These are phyloP conservation scores for Leptographium procerum DNA, from an alignment of 2,329 filamentous ascomycete species.

Conservation along the genomic window DNA sequence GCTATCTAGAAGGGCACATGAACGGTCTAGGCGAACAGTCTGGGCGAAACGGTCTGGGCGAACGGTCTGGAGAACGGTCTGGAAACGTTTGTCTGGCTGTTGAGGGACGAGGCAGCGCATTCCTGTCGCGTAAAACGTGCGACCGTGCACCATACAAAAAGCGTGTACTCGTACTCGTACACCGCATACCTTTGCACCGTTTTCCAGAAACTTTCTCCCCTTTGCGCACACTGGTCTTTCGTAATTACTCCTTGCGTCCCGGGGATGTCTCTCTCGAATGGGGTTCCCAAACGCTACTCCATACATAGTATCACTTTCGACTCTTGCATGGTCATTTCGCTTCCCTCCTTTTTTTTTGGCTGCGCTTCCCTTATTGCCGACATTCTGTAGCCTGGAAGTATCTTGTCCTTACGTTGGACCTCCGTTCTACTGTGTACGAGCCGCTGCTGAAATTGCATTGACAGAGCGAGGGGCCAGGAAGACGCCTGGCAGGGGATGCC, in stretches of 20 bases:
- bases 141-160: too few species aligned
- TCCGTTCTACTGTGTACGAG: too few species aligned
- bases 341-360: not conserved
- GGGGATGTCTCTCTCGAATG: not conserved
- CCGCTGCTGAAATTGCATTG: not conserved
- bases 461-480: not conserved
- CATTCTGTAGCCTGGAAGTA: not conserved
- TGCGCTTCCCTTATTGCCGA: not conserved
- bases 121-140: not conserved
- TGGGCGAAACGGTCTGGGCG: too few species aligned
- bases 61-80: not conserved
- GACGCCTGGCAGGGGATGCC: not conserved
- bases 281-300: not conserved
- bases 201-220: not conserved
- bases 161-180: not conserved
- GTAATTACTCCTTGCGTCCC: not conserved
- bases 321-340: not conserved
- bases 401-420: not conserved
- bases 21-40: not conserved
- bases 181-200: not conserved
- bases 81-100: not conserved
- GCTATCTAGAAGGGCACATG: constrained; percentile 1
- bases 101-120: not conserved
- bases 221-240: not conserved
- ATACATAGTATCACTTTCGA: not conserved